These are phyloP conservation scores for Mucor mucedo DNA, from an alignment of 371 early-diverging fungal genomes.

Conservation along the genomic window DNA sequence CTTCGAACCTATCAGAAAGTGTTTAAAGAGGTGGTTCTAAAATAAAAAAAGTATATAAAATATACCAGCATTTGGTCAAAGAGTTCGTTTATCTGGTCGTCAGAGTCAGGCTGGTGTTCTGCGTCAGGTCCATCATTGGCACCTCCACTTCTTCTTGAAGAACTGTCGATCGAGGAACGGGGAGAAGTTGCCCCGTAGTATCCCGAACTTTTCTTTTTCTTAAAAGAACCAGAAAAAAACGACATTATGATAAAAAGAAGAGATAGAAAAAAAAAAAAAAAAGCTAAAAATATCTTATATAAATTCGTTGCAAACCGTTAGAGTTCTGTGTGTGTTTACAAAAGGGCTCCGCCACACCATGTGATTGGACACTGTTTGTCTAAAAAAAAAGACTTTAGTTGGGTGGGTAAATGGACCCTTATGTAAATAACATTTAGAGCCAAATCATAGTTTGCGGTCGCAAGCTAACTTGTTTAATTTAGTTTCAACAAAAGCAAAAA, in stretches of 20 bases:
- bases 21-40: not conserved
- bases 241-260: slow-evolving; percentile 9
- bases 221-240: slow-evolving; percentile 32
- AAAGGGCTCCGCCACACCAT: too few relatives aligned
- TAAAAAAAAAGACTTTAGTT: too few relatives aligned
- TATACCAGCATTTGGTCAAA: slow-evolving; percentile 56
- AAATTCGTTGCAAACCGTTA: too few relatives aligned
- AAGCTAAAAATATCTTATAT: not conserved
- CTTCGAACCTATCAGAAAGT: slow-evolving; percentile 26
- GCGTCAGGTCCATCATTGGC: slow-evolving; percentile 14
- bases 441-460: too few relatives aligned
- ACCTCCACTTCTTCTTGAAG: slow-evolving; percentile 26
- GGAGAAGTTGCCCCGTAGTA: slow-evolving; percentile 21
- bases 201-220: slow-evolving; percentile 23
- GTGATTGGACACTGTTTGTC: too few relatives aligned
- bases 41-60: not conserved
- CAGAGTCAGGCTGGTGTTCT: slow-evolving; percentile 36
- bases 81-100: slow-evolving; percentile 43
- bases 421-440: too few relatives aligned
- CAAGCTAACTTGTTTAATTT: too few relatives aligned
- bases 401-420: too few relatives aligned
- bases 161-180: slow-evolving; percentile 28
- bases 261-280: not conserved
- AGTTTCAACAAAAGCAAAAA: too few relatives aligned
- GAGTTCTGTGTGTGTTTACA: too few relatives aligned